These are phyloP conservation scores for Sporobolomyces roseus DNA, from an alignment of 768 basidiomycete species.

Conservation along the genomic window DNA sequence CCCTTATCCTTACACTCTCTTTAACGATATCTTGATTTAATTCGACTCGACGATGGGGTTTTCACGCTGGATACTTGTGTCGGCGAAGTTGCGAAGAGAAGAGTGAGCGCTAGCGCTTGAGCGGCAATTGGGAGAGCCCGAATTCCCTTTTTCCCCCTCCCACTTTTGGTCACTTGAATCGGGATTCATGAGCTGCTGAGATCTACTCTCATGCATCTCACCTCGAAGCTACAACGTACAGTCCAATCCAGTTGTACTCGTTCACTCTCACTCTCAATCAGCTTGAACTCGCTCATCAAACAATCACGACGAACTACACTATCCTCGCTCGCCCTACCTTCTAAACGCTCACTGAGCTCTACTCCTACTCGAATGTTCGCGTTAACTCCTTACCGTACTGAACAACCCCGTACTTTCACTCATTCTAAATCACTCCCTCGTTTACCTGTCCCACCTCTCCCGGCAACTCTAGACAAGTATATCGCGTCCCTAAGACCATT, in stretches of 20 bases:
- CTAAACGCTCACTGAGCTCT: background rate
- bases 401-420: constrained; percentile 48
- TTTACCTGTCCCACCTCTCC: constrained; percentile 76
- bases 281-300: background rate
- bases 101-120: too few relatives aligned
- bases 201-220: background rate
- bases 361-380: constrained; percentile 46
- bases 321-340: background rate
- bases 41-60: too few relatives aligned
- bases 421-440: constrained; percentile 56
- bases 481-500: constrained; percentile 73
- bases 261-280: background rate
- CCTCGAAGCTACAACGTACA: background rate
- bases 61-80: too few relatives aligned
- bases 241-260: too few relatives aligned
- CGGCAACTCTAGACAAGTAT: constrained; percentile 70
- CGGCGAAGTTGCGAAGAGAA: too few relatives aligned
- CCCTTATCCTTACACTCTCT: background rate
- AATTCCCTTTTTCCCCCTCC: background rate
- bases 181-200: too few relatives aligned
- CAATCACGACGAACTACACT: too few relatives aligned
- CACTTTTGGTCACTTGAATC: too few relatives aligned
- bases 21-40: background rate
- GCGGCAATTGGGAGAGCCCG: background rate
- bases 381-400: constrained; percentile 35